Percentiles rank a stretch among this genome's conserved stretches.
These are phyloP conservation scores for Lathyrus sativus DNA, from an alignment of 306 rosid genomes.

Conservation along the genomic window DNA sequence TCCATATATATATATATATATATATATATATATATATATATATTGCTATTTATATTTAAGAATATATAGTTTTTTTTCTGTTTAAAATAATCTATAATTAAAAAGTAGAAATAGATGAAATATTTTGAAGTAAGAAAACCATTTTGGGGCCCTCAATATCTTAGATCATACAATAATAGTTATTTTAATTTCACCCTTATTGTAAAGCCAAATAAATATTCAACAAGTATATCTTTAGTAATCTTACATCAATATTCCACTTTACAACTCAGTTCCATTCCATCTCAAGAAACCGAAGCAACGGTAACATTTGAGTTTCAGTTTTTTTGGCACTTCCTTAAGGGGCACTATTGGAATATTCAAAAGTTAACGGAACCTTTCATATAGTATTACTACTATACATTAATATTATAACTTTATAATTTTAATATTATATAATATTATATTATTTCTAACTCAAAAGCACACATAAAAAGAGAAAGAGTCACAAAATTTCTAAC, in stretches of 20 bases:
- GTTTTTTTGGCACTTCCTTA: constrained; percentile 70
- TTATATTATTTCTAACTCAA: constrained; percentile 20
- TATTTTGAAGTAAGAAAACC: too few species aligned
- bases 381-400: background rate
- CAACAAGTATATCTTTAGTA: background rate
- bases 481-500: background rate
- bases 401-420: background rate
- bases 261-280: constrained; percentile 7
- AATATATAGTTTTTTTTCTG: too few species aligned
- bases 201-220: background rate
- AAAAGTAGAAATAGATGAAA: too few species aligned
- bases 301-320: constrained; percentile 82
- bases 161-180: background rate
- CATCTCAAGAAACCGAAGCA: constrained; percentile 50
- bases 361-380: constrained; percentile 68
- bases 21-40: too few species aligned
- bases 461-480: constrained; percentile 36
- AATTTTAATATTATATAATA: background rate
- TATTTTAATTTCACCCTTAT: background rate
- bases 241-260: background rate
- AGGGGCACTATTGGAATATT: constrained; percentile 64
- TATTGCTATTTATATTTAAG: too few species aligned
- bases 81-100: too few species aligned
- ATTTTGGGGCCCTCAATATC: background rate
- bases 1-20: too few species aligned